Base-by-base conservation (phyloP, 768 basidiomycete species). In the Tylopilus cervinicoccineus region DNA sequence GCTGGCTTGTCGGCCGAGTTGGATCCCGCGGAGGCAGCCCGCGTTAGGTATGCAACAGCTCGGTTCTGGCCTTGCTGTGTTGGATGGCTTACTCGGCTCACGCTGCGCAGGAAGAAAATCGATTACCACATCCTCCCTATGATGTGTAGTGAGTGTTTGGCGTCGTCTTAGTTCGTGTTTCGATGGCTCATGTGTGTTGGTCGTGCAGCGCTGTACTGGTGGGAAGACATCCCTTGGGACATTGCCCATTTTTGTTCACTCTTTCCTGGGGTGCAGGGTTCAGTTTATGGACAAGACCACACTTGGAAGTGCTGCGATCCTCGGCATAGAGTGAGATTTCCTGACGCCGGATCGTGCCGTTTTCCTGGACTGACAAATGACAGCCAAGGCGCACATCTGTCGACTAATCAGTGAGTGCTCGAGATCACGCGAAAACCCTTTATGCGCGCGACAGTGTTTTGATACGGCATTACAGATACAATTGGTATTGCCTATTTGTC, bases 221-320 rank as follows among this genome's bases (percentile, higher is more conserved):
- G 56, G 28, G 43, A 9, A 11, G 27, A 12, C 11, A 12, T 11
- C 7, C 19, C 44, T 5, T 13, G 4, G 24, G 8, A 26, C 1
- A 4, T 16, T 19, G 11, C 7, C 12, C 3, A 3, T 6, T 29
- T 16, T 8, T 20, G 6, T 6, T 38, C 10, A 42, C 29, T 31
- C 14, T 13, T 22, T 26, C 4, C 16, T 22, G 45, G 36, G 13
- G 20, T 8, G n/a, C 50, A 81, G 85, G 77, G 75, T 88, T n/a
- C 84, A 87, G 59, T 86, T 81, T 51, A 86, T 86, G 81, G 86
- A 87, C 53, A 86, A 86, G 66, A 82, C 80, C 0, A 88, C 85
- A 0, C 69, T 87, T 4, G 84, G 83, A 1, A 79, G 74, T 49
- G 59, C 83, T 1, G 79, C 86, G 2, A 85, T 88, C 52, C 72